phyloP scores from a whole-genome alignment of 352 stramenopile species.

The Phytophthora europaea region DNA sequence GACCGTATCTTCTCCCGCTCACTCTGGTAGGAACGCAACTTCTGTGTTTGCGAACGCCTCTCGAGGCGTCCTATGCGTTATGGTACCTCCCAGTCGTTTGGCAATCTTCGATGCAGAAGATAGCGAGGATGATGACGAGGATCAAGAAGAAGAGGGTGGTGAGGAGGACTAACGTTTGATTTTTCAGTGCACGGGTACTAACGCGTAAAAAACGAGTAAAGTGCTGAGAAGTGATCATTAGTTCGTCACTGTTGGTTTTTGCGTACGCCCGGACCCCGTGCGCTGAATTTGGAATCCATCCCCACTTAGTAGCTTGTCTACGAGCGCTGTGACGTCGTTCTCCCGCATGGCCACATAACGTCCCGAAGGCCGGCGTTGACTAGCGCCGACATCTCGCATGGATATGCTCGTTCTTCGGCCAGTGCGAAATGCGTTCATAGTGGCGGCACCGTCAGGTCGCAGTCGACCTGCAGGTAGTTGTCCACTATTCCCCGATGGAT shows the following conservation, averaged over 20 bases:
- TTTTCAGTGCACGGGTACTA: constrained; percentile 19
- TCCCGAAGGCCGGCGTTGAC: constrained; percentile 23
- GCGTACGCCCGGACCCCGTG: constrained; percentile 25
- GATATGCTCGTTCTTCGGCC: constrained; percentile 9
- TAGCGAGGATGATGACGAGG: constrained; percentile 50
- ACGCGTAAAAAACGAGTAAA: neutral
- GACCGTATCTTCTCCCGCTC: constrained; percentile 17
- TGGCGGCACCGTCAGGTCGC: constrained; percentile 5
- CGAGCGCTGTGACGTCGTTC: constrained; percentile 48
- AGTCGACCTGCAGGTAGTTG: neutral
- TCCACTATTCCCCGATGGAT: constrained; percentile 16
- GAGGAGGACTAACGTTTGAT: constrained; percentile 39
- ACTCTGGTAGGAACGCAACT: constrained; percentile 10
- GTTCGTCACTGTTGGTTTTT: constrained; percentile 28
- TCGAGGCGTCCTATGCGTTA: constrained; percentile 65
- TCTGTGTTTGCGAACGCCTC: constrained; percentile 57
- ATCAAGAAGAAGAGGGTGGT: constrained; percentile 38
- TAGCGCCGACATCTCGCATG: constrained; percentile 17
- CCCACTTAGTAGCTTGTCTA: constrained; percentile 57
- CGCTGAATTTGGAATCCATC: constrained; percentile 59
- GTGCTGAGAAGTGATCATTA: constrained; percentile 5
- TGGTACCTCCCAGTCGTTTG: constrained; percentile 44
- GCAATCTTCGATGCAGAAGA: constrained; percentile 75
- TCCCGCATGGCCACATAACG: constrained; percentile 22
- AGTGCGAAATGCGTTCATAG: constrained; percentile 11